Conservation (phyloP, 768 basidiomycete species). For the Pisolithus albus region DNA sequence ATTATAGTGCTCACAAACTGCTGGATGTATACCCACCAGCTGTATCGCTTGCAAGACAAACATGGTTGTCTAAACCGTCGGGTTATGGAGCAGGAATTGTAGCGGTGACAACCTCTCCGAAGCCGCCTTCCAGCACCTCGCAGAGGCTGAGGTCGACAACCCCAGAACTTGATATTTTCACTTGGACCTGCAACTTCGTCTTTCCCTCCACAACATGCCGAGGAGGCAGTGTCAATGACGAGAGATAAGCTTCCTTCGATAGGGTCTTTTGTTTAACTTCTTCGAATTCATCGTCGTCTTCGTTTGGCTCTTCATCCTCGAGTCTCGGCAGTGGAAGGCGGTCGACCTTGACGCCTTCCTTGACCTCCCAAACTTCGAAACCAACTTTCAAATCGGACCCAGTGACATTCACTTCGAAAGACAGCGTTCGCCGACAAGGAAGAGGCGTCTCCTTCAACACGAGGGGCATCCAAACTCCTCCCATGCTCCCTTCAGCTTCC, state of each 20-base stretch:
- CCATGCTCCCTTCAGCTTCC: constrained; percentile 35
- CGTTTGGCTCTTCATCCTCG: constrained; percentile 42
- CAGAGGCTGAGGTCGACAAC: constrained; percentile 31
- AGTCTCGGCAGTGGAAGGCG: constrained; percentile 42
- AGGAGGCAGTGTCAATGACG: constrained; percentile 28
- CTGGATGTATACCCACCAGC: not conserved
- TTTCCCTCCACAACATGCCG: constrained; percentile 38
- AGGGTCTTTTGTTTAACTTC: constrained; percentile 60
- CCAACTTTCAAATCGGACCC: constrained; percentile 35
- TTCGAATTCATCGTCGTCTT: constrained; percentile 51
- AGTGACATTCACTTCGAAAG: constrained; percentile 51
- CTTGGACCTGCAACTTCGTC: constrained; percentile 45
- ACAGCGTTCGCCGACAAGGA: constrained; percentile 55
- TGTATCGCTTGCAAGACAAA: not conserved
- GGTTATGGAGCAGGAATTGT: constrained; percentile 12
- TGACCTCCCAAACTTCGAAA: constrained; percentile 74
- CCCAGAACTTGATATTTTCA: constrained; percentile 30
- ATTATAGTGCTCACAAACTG: not conserved
- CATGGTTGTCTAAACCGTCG: constrained; percentile 4
- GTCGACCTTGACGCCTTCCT: constrained; percentile 59
- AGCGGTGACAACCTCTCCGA: constrained; percentile 29
- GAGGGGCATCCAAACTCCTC: constrained; percentile 62
- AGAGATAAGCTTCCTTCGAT: constrained; percentile 47
- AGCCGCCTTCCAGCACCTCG: constrained; percentile 30
- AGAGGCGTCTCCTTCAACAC: constrained; percentile 65